These are phyloP conservation scores for Russula brevipes DNA, from an alignment of 768 basidiomycete genomes.

Conservation along the genomic window DNA sequence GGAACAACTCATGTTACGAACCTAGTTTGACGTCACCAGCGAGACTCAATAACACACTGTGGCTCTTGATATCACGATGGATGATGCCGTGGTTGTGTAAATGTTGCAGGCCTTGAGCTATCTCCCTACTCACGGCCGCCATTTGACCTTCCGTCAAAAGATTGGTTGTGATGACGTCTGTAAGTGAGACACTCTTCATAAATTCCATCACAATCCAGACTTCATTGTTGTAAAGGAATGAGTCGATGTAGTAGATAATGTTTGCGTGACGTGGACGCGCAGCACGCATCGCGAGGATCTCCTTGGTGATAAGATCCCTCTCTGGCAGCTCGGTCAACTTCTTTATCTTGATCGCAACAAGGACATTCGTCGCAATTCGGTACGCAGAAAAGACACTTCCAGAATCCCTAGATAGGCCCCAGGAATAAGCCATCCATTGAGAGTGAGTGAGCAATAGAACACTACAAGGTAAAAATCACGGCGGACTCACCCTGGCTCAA, in stretches of 20 bases:
- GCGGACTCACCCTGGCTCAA: constrained; percentile 84
- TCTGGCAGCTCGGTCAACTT: constrained; percentile 95
- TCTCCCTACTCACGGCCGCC: constrained; percentile 92
- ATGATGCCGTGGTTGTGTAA: constrained; percentile 95
- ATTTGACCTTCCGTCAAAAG: constrained; percentile 99
- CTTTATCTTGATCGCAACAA: constrained; percentile 99
- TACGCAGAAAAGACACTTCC: constrained; percentile 98
- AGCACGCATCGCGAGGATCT: constrained; percentile 98
- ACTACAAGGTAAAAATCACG: neutral
- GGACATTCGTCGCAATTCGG: constrained; percentile 89
- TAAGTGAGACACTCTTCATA: constrained; percentile 95
- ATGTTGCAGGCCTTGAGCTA: constrained; percentile 88
- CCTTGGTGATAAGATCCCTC: constrained; percentile 99
- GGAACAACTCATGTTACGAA: constrained; percentile 42
- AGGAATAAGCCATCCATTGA: constrained; percentile 8
- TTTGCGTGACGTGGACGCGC: constrained; percentile 80
- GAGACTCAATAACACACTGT: constrained; percentile 90
- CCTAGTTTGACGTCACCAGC: constrained; percentile 97
- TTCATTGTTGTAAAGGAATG: constrained; percentile 96
- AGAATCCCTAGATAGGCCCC: constrained; percentile 58
- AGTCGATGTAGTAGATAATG: constrained; percentile 99
- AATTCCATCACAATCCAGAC: constrained; percentile 99
- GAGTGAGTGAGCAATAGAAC: constrained; percentile 13
- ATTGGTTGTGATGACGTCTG: constrained; percentile 93
- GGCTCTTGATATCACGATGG: constrained; percentile 98